phyloP scores from a whole-genome alignment of 176 grass and related monocot species.

The Oryza australiensis region DNA sequence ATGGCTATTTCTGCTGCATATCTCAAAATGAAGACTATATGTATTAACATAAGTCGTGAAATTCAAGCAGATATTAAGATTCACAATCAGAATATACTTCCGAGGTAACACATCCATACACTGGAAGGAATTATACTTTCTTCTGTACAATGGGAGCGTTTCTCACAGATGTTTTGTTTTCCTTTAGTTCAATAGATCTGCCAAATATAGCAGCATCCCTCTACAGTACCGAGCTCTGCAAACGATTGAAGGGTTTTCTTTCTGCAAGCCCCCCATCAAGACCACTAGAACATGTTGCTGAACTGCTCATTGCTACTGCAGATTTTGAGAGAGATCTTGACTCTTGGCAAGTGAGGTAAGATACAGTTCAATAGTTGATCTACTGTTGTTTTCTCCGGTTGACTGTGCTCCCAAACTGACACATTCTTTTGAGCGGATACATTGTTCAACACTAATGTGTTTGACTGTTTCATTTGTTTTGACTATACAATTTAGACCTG shows the following conservation, averaged over 20 bases:
- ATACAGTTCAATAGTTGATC: constrained; percentile 20
- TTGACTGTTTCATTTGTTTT: constrained; percentile 27
- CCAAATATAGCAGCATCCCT: constrained; percentile 88
- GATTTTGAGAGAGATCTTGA: constrained; percentile 93
- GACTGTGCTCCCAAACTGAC: constrained; percentile 8
- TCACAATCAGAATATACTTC: constrained; percentile 93
- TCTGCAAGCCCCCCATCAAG: constrained; percentile 84
- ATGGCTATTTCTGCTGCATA: constrained; percentile 85
- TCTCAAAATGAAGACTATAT: constrained; percentile 92
- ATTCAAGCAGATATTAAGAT: constrained; percentile 97
- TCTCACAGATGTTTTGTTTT: constrained; percentile 16
- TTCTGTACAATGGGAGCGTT: constrained; percentile 6
- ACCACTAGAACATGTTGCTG: constrained; percentile 76
- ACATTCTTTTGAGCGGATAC: constrained; percentile 1
- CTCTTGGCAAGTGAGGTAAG: constrained; percentile 87
- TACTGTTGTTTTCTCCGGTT: constrained; percentile 2
- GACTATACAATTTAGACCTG: constrained; percentile 55
- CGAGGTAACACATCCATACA: constrained; percentile 53
- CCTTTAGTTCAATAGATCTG: constrained; percentile 89
- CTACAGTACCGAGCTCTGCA: constrained; percentile 85
- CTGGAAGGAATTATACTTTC: neutral
- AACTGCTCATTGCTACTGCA: constrained; percentile 74
- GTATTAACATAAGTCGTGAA: constrained; percentile 79
- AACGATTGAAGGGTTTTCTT: constrained; percentile 79
- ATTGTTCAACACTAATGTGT: constrained; percentile 11